These are phyloP conservation scores for Dacryopinax spathularia DNA, from an alignment of 768 basidiomycete species.

Conservation along the genomic window DNA sequence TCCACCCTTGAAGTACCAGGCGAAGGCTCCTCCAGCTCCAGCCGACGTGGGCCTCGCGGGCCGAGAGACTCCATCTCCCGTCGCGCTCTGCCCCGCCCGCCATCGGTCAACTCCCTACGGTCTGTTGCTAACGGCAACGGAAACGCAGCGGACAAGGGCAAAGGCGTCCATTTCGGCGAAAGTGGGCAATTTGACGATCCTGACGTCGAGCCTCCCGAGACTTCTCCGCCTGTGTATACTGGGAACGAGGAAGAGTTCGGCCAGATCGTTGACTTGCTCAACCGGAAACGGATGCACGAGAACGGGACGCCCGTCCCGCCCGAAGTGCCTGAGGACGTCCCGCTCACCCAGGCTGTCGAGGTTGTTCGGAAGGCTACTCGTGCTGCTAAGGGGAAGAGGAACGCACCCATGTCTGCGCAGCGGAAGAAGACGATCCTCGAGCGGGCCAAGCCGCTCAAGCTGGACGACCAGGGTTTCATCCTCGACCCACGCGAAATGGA, in stretches of 20 bases:
- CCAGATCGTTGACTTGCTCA: background rate
- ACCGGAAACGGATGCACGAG: background rate
- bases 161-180: background rate
- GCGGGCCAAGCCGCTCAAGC: background rate
- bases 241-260: background rate
- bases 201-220: background rate
- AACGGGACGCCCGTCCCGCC: background rate
- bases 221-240: background rate
- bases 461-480: background rate
- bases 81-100: background rate
- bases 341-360: background rate
- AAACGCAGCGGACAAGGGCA: background rate
- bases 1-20: background rate
- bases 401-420: slow-evolving; percentile 1
- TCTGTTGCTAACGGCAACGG: background rate
- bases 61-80: background rate
- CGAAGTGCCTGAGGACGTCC: background rate
- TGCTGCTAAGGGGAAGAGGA: background rate
- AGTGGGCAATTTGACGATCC: background rate
- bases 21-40: background rate
- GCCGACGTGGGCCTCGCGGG: background rate
- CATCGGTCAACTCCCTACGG: background rate
- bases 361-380: background rate
- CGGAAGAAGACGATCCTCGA: slow-evolving; percentile 2
- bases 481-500: background rate